Percentiles rank a stretch among this genome's conserved stretches.
Conservation (phyloP, 1,139 yeast genomes). For the Eremothecium cymbalariae region DNA sequence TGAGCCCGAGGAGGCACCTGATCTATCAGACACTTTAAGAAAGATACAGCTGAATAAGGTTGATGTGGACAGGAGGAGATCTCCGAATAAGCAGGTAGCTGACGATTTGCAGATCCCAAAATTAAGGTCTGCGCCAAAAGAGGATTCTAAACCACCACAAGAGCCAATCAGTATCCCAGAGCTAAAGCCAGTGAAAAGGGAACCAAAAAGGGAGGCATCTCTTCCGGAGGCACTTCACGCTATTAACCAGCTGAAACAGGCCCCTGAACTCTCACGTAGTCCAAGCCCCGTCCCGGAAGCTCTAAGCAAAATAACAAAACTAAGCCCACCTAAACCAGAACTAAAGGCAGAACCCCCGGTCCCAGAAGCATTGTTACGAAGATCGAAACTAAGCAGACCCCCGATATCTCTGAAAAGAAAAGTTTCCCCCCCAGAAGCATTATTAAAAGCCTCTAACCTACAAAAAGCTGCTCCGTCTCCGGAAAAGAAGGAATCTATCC, state of each 20-base stretch:
- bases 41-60: constrained; percentile 11
- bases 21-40: constrained; percentile 8
- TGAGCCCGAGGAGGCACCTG: constrained; percentile 9
- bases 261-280: neutral
- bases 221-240: constrained; percentile 17
- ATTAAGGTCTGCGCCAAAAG: constrained; percentile 10
- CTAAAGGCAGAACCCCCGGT: no score
- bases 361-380: constrained; percentile 2
- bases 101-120: constrained; percentile 10
- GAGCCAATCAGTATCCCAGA: constrained; percentile 11
- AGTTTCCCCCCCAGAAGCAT: constrained; percentile 15
- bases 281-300: constrained; percentile 8
- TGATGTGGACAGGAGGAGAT: neutral
- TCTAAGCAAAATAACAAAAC: constrained; percentile 5
- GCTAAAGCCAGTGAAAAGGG: constrained; percentile 10
- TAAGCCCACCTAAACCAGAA: constrained; percentile 8
- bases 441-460: constrained; percentile 5
- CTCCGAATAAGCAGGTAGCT: constrained; percentile 3
- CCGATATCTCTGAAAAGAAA: neutral
- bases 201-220: constrained; percentile 10
- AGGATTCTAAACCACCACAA: neutral
- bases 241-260: constrained; percentile 7
- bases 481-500: constrained; percentile 1
- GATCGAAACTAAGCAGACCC: constrained; percentile 1
- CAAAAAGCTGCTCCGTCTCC: constrained; percentile 4